phyloP scores from a whole-genome alignment of 139 green algal species.

The Klebsormidium nitens region DNA sequence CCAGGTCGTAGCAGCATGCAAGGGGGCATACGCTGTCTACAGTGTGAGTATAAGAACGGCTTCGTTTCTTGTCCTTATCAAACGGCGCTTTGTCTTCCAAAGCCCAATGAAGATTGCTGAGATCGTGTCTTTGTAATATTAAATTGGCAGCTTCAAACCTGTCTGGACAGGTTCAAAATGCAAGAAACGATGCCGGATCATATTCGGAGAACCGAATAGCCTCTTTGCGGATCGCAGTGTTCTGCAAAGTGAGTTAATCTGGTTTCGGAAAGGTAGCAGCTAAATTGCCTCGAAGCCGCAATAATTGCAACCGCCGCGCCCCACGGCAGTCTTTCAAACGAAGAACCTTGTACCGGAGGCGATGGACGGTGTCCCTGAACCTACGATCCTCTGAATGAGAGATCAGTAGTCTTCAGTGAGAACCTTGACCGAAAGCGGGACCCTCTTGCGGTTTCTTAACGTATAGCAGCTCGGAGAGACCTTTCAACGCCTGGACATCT shows the following conservation, averaged over 20 bases:
- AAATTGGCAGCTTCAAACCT: neutral
- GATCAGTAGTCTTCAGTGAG: neutral
- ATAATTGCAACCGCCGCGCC: too few relatives aligned
- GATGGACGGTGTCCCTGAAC: too few relatives aligned
- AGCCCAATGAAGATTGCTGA: neutral
- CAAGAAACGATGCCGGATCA: neutral
- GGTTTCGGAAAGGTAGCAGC: too few relatives aligned
- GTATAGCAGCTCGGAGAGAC: neutral
- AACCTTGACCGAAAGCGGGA: neutral
- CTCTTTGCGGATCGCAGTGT: neutral
- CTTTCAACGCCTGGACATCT: neutral
- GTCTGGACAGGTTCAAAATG: neutral
- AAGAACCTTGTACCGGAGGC: too few relatives aligned
- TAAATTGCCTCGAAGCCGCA: too few relatives aligned
- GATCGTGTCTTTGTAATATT: neutral
- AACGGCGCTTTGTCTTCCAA: too few relatives aligned
- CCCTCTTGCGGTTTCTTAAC: neutral
- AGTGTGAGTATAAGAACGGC: neutral
- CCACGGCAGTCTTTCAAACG: too few relatives aligned
- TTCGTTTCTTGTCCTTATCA: too few relatives aligned
- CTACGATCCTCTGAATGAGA: too few relatives aligned
- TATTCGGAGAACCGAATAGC: neutral
- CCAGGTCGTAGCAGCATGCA: neutral
- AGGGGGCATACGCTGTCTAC: slow-evolving; percentile 15
- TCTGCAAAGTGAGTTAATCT: too few relatives aligned